Base-by-base conservation (phyloP, 371 early-diverging fungal genomes). In the Phascolomyces articulosus region DNA sequence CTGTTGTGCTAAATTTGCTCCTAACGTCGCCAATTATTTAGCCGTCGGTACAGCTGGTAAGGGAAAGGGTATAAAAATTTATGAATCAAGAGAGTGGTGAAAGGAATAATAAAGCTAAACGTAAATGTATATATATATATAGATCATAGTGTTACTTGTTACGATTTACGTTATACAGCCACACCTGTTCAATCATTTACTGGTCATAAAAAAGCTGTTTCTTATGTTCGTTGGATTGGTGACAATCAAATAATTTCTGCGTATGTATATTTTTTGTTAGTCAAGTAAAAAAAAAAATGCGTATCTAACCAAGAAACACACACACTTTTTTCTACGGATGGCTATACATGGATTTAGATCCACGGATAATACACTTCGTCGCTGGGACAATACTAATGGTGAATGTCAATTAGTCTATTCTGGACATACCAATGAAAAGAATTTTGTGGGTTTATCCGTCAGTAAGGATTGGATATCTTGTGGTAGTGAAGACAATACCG, bases 1-100 rank as follows among this genome's bases (percentile, higher is more conserved):
- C 3, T 96, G 96, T 74, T 94, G 93, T 58, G 96, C 95, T 40
- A 90, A 92, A 58, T 97, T 95, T 82, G 91, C 93, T 58, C 97
- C 95, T 9, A 75, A 79, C 34, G 77, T 80, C 26, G 84, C 84
- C 49, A 78, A 93, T 62, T 83, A 91, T 28, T 62, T 96, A 27
- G 93, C 93, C 6, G 93, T 95, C 78, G 96, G 96, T 34, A 91
- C 92, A 59, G 96, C 96, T 47, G 90, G 89, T 91, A 74, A 61
- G 63, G n/a, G n/a, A n/a, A n/a, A n/a, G n/a, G n/a, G n/a, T n/a
- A n/a, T n/a, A n/a, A n/a, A n/a, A n/a, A n/a, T n/a, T n/a, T n/a
- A n/a, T n/a, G n/a, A n/a, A n/a, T n/a, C n/a, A n/a, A n/a, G n/a
- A n/a, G n/a, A n/a, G n/a, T n/a, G n/a, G 16, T n/a, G 2, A 44